Conservation (phyloP, 495 filamentous ascomycete genomes). For the Hypoxylon perforatum region DNA sequence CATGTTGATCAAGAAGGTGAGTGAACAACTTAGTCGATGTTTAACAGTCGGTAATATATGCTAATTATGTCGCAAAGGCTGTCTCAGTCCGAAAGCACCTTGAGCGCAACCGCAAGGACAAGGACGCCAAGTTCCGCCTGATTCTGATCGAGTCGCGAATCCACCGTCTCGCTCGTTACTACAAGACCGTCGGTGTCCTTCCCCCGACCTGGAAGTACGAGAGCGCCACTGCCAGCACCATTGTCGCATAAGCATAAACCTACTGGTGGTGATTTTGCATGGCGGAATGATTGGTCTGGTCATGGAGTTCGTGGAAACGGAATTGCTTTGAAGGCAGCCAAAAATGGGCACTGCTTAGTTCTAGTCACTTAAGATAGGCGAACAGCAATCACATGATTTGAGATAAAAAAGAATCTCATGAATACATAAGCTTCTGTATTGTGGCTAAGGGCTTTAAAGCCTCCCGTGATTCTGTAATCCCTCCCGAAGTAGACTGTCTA, state of each 20-base stretch:
- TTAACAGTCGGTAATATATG: not conserved
- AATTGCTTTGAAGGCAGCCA: constrained; percentile 42
- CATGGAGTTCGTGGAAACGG: constrained; percentile 49
- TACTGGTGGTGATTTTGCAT: constrained; percentile 36
- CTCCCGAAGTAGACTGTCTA: not conserved
- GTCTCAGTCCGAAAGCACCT: constrained; percentile 99
- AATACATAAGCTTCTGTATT: constrained; percentile 20
- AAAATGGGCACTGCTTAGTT: constrained; percentile 31
- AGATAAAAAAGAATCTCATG: constrained; percentile 35
- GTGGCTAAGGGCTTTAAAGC: not conserved
- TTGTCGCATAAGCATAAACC: constrained; percentile 67
- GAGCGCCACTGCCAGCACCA: constrained; percentile 71
- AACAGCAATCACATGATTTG: constrained; percentile 32
- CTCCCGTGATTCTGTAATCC: not conserved
- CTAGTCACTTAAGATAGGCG: constrained; percentile 40
- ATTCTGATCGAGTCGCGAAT: constrained; percentile 99
- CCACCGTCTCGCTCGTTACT: constrained; percentile 93
- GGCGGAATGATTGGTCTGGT: constrained; percentile 38
- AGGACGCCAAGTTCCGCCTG: constrained; percentile 99
- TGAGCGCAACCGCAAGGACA: constrained; percentile 99
- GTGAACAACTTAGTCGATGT: constrained; percentile 17
- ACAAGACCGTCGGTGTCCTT: constrained; percentile 98
- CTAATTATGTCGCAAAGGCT: constrained; percentile 68
- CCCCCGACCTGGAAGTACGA: constrained; percentile 99
- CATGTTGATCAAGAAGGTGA: constrained; percentile 98